Conservation (phyloP, 192 early-diverging fungal species). For the Thamnidium elegans region DNA sequence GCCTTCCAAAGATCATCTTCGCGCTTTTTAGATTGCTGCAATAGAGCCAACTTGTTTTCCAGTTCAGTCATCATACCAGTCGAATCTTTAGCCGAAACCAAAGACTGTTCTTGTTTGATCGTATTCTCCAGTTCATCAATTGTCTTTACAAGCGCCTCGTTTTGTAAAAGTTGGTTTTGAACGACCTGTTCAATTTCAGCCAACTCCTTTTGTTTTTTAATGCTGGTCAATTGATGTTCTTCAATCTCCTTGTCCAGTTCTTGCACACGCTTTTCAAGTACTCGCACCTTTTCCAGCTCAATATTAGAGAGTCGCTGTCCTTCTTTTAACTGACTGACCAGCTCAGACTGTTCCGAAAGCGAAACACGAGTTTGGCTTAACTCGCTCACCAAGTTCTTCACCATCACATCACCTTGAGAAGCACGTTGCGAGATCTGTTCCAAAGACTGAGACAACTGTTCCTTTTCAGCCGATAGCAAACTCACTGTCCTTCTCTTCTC, state of each 20-base stretch:
- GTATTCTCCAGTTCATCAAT: slow-evolving; percentile 8
- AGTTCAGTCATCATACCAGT: slow-evolving; percentile 14
- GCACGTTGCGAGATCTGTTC: slow-evolving; percentile 17
- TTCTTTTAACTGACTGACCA: slow-evolving; percentile 9
- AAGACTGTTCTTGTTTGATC: not conserved
- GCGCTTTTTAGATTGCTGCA: slow-evolving; percentile 1
- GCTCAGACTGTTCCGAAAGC: slow-evolving; percentile 1
- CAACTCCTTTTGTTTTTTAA: slow-evolving; percentile 8
- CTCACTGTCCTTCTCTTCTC: slow-evolving; percentile 17
- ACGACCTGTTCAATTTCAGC: not conserved
- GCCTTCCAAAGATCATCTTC: slow-evolving; percentile 4
- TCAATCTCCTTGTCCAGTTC: slow-evolving; percentile 3
- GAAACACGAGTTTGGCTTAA: not conserved
- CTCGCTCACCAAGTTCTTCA: slow-evolving; percentile 7
- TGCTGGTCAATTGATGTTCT: not conserved
- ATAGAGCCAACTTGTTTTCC: not conserved
- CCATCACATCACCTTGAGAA: slow-evolving; percentile 11
- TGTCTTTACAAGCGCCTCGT: not conserved
- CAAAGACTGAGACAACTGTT: slow-evolving; percentile 10
- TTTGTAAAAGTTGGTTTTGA: not conserved
- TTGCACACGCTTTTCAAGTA: slow-evolving; percentile 8
- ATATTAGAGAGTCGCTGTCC: slow-evolving; percentile 5
- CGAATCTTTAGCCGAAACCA: slow-evolving; percentile 4
- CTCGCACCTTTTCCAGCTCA: slow-evolving; percentile 1
- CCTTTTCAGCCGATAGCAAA: slow-evolving; percentile 18